Base-by-base conservation (phyloP, 441 rosid genomes). In the Syzygium syzygioides region DNA sequence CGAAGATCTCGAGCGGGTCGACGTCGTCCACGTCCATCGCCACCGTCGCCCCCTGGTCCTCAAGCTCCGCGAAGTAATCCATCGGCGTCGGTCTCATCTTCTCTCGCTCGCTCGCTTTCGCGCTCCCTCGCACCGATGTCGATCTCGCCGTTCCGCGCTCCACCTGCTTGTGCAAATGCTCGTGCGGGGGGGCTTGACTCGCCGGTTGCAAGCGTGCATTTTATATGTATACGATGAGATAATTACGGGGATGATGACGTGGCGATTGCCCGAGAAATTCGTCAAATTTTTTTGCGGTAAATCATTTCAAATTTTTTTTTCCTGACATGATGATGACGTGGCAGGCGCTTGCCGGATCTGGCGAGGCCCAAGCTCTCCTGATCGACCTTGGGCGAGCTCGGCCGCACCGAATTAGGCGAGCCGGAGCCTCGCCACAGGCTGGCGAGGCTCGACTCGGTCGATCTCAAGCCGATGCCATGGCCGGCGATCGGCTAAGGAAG, bases 1-100 rank as follows among this genome's bases (percentile, higher is more conserved):
- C 94, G 76, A 94, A 91, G n/a, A 93, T 90, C 87, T 95, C 97
- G 85, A 92, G 92, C 53, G 94, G 89, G 19, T 95, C 98, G n/a
- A 95, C 95, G 88, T 96, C 97, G 71, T 96, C 99, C 2, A 97
- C 97, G 89, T 98, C 98, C 99, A 98, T 98, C 53, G 98, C 98
- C 90, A 94, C 94, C 60, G 95, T 83, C n/a, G 96, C 87, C 28
- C 92, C 96, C 84, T 90, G 92, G 87, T 92, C 93, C 34, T 96
- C 98, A 92, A 92, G 90, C 5, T 95, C 96, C 6, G 85, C 88
- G 62, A 92, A 91, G 90, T 88, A 91, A 11, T 94, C 96, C 93
- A 92, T 90, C 92, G 91, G 95, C 94, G 86, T 92, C 71, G 95
- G 94, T 92, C 92, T 92, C 97, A 92, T 93, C 87, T 52, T 68